phyloP scores from a whole-genome alignment of 2,329 filamentous ascomycete species.

The Ilyonectria robusta region DNA sequence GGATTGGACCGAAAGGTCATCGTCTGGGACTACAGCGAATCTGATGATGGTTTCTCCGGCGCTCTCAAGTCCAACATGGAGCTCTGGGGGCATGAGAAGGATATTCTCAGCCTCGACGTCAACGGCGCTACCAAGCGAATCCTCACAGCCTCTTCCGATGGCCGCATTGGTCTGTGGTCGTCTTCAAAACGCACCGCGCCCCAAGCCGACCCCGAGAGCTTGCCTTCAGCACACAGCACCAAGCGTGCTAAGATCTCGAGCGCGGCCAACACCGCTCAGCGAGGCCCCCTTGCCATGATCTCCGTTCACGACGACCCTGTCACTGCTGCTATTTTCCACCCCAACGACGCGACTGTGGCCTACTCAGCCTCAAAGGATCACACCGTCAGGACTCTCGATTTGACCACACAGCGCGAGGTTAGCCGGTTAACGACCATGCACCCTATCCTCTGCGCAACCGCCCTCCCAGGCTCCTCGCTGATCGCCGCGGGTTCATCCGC shows the following conservation, averaged over 20 bases:
- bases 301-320: conserved; percentile 80
- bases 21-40: conserved; percentile 89
- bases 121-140: conserved; percentile 82
- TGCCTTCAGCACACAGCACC: conserved; percentile 76
- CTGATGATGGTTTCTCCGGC: conserved; percentile 70
- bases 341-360: conserved; percentile 85
- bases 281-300: conserved; percentile 84
- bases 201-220: conserved; percentile 76
- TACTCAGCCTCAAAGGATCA: conserved; percentile 95
- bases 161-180: conserved; percentile 90
- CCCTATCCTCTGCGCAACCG: conserved; percentile 83
- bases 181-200: conserved; percentile 83
- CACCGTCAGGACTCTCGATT: conserved; percentile 90
- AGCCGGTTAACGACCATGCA: conserved; percentile 88
- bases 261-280: conserved; percentile 69
- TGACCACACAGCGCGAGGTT: conserved; percentile 84
- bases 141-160: conserved; percentile 88
- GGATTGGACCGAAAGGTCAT: conserved; percentile 88
- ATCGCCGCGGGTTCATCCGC: conserved; percentile 85
- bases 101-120: conserved; percentile 81
- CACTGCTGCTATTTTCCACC: conserved; percentile 87
- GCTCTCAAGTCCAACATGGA: conserved; percentile 82
- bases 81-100: conserved; percentile 84
- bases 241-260: conserved; percentile 82
- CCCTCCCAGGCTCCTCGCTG: conserved; percentile 76